Conservation (phyloP, 805 yeast species). For the Candida awuae region DNA sequence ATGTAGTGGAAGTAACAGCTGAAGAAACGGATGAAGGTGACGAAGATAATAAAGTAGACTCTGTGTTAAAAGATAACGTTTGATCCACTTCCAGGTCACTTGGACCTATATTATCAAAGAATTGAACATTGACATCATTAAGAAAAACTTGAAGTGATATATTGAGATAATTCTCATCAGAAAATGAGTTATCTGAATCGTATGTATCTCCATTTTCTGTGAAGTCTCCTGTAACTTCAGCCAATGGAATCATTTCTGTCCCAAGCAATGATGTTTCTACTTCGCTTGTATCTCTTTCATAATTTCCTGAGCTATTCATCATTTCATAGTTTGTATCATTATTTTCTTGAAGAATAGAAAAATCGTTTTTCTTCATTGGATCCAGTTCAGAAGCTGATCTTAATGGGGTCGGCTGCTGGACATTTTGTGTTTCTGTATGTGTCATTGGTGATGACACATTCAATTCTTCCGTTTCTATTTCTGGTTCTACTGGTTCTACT, state of each 20-base stretch:
- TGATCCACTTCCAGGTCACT: conserved; percentile 20
- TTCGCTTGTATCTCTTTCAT: conserved; percentile 6
- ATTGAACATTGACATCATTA: conserved; percentile 25
- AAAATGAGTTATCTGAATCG: conserved; percentile 17
- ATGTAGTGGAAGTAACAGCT: conserved; percentile 6
- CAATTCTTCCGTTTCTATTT: too few species aligned
- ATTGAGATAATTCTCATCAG: conserved; percentile 24
- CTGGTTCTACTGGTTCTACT: background rate
- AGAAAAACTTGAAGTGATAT: conserved; percentile 23
- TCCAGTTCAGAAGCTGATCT: conserved; percentile 1
- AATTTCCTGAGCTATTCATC: background rate
- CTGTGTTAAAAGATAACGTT: conserved; percentile 7
- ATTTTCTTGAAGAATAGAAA: background rate
- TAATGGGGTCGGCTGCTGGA: background rate
- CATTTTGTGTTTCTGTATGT: too few species aligned
- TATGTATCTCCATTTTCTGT: conserved; percentile 17
- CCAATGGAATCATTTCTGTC: conserved; percentile 26
- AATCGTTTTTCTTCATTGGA: conserved; percentile 1
- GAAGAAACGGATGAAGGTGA: conserved; percentile 3
- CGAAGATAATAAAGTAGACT: background rate
- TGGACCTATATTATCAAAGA: conserved; percentile 26
- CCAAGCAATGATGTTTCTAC: conserved; percentile 14
- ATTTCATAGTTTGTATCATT: background rate
- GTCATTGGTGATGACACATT: too few species aligned
- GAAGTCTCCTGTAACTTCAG: conserved; percentile 23